These are phyloP conservation scores for Cystofilobasidium bisporidii DNA, from an alignment of 768 basidiomycete species.

Conservation along the genomic window DNA sequence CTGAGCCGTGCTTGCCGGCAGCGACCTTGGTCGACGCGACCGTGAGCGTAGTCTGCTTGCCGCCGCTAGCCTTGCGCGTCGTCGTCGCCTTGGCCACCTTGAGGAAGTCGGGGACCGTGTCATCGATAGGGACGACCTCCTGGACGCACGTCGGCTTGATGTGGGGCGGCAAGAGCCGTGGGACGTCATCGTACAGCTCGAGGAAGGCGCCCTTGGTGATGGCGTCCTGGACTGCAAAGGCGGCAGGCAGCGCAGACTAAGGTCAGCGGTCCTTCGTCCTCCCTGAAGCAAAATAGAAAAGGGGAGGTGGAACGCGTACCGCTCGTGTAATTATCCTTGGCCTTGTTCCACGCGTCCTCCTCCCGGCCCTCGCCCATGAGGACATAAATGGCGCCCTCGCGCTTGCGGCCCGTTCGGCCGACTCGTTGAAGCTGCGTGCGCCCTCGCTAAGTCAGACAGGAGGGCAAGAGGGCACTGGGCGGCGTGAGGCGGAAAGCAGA, in stretches of 20 bases:
- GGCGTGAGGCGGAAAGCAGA: not conserved
- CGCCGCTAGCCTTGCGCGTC: constrained; percentile 16
- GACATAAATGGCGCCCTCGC: constrained; percentile 79
- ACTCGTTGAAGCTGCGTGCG: constrained; percentile 73
- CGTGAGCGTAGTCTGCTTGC: constrained; percentile 37
- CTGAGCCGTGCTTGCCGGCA: constrained; percentile 32
- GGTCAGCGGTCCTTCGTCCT: not conserved
- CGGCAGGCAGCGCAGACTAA: not conserved
- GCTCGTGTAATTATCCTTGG: constrained; percentile 69
- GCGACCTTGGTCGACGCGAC: constrained; percentile 32
- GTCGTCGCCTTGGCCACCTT: constrained; percentile 30
- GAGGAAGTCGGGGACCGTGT: constrained; percentile 29
- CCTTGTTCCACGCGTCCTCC: constrained; percentile 79
- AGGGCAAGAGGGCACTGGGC: not conserved
- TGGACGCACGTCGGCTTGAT: constrained; percentile 68
- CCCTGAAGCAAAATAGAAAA: too few relatives aligned
- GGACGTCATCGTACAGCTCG: constrained; percentile 87
- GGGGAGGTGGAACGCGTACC: constrained; percentile 2
- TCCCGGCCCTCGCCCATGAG: constrained; percentile 84
- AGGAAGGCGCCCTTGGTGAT: constrained; percentile 77
- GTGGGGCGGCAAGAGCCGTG: constrained; percentile 69
- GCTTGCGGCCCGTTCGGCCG: constrained; percentile 88
- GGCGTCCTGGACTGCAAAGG: constrained; percentile 57
- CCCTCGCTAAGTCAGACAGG: not conserved
- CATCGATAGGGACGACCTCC: constrained; percentile 58